Base-by-base conservation (phyloP, 495 filamentous ascomycete genomes). In the Penicillium canescens region DNA sequence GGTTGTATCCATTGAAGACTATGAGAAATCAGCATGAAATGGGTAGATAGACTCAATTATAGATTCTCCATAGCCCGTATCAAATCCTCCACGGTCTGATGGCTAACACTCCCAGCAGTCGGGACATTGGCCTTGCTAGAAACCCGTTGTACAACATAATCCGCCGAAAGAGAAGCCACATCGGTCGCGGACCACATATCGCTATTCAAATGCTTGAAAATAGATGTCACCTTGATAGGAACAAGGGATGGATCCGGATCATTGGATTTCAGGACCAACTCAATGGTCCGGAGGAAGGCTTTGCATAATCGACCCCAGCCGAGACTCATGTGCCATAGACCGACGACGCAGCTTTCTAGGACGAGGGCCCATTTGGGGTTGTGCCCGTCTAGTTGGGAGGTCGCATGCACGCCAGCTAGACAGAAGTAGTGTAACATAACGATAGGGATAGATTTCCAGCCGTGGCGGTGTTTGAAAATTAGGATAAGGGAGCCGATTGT, bases 341-440 rank as follows among this genome's bases (percentile, higher is more conserved):
- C 64, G 3, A 67, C 42, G 10, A 62, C 64, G 18, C 61, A 62
- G 45, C 56, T 54, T 42, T 67, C 64, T 12, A 67, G 49, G n/a
- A 67, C 58, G 10, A 56, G 46, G 24, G 49, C 50, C 65, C 65
- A 65, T 48, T 65, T 63, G 5, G 57, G 58, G 3, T 61, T 50
- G 3, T 36, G 14, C 3, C 53, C 37, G 20, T 51, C 21, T 3
- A 68, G 28, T 34, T 60, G 53, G 2, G 62, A 57, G 14, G 60
- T 49, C 20, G 59, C 51, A 35, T 65, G 56, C 8, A 68, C 55
- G 1, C 65, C 62, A 0, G 52, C 65, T 2, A 62, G 44, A 34
- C 62, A 65, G 34, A 63, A 62, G 40, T 65, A 65, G 39, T 68
- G 65, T 11, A 65, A 44, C 65, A 68, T 68, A 2, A 68, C 62